These are phyloP conservation scores for Graphilbum sp. DNA, from an alignment of 2,329 filamentous ascomycete species.

Conservation along the genomic window DNA sequence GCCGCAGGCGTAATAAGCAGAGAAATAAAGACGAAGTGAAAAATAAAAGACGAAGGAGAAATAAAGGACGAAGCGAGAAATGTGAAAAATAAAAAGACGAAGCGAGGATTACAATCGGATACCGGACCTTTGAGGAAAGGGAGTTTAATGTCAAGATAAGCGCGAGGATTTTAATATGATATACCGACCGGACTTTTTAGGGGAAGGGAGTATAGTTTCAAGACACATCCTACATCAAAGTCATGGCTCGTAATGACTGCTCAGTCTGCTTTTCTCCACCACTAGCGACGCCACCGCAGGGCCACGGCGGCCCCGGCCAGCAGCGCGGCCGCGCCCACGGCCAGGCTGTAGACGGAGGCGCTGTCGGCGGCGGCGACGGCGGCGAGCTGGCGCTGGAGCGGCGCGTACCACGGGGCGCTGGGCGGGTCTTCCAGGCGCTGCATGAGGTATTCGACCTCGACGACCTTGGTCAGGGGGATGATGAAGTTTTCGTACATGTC, in stretches of 20 bases:
- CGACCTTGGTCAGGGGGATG: conserved; percentile 93
- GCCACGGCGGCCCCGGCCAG: not conserved
- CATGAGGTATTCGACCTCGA: conserved; percentile 97
- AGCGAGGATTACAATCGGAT: too few relatives aligned
- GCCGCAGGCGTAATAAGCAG: conserved; percentile 12
- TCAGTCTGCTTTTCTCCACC: too few relatives aligned
- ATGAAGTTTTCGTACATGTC: conserved; percentile 84
- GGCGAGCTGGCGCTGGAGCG: not conserved
- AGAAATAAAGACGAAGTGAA: conserved; percentile 8
- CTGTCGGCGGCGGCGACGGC: not conserved
- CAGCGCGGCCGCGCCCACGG: not conserved
- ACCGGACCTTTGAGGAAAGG: too few relatives aligned
- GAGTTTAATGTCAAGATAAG: too few relatives aligned
- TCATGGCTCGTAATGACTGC: too few relatives aligned
- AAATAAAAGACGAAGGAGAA: not conserved
- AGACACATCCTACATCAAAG: too few relatives aligned
- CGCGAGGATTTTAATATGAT: too few relatives aligned
- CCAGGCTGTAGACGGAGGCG: conserved; percentile 1
- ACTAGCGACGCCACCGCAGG: conserved; percentile 5
- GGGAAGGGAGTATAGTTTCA: too few relatives aligned
- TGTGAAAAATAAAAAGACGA: too few relatives aligned
- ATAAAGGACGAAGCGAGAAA: too few relatives aligned
- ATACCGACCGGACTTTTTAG: too few relatives aligned
- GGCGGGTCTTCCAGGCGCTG: conserved; percentile 43
- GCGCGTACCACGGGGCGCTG: conserved; percentile 3